Evolutionary conservation across 2,329 filamentous ascomycete species (phyloP).

Genomic region (Claviceps capensis): DNA sequence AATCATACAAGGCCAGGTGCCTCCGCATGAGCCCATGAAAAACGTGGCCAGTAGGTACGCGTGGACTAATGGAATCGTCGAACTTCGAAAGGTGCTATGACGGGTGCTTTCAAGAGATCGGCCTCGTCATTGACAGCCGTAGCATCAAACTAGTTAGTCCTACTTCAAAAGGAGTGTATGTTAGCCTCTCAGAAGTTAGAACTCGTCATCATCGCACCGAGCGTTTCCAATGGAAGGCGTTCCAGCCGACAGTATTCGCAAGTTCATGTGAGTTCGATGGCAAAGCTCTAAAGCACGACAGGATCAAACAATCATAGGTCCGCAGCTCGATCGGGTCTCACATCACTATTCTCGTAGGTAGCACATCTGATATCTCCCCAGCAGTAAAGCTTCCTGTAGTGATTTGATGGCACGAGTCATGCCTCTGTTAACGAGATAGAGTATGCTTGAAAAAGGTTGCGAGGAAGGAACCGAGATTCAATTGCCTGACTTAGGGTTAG

Average conservation of each 20-base stretch:
- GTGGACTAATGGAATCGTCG: constrained; percentile 17
- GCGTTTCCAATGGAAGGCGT: too few relatives aligned
- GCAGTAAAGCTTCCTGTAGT: not conserved
- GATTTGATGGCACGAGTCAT: constrained; percentile 6
- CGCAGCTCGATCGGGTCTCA: too few relatives aligned
- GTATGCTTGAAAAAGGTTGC: constrained; percentile 1
- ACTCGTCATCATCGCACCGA: too few relatives aligned
- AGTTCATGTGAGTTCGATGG: too few relatives aligned
- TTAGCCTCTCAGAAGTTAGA: too few relatives aligned
- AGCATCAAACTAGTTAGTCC: too few relatives aligned
- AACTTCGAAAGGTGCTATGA: constrained; percentile 20
- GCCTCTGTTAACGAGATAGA: constrained; percentile 4
- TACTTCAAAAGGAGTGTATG: too few relatives aligned
- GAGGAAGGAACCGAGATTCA: not conserved
- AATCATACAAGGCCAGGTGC: constrained; percentile 33
- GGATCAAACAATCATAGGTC: too few relatives aligned
- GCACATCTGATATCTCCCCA: constrained; percentile 1
- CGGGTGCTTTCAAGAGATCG: constrained; percentile 9
- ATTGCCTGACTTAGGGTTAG: not conserved
- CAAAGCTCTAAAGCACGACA: too few relatives aligned
- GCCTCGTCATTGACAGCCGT: not conserved
- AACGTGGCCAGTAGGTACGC: constrained; percentile 21
- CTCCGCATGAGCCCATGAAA: constrained; percentile 12
- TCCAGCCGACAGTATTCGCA: too few relatives aligned
- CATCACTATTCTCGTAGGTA: not conserved